Conservation (phyloP, 163 green algal species). For the Chlorella variabilis region DNA sequence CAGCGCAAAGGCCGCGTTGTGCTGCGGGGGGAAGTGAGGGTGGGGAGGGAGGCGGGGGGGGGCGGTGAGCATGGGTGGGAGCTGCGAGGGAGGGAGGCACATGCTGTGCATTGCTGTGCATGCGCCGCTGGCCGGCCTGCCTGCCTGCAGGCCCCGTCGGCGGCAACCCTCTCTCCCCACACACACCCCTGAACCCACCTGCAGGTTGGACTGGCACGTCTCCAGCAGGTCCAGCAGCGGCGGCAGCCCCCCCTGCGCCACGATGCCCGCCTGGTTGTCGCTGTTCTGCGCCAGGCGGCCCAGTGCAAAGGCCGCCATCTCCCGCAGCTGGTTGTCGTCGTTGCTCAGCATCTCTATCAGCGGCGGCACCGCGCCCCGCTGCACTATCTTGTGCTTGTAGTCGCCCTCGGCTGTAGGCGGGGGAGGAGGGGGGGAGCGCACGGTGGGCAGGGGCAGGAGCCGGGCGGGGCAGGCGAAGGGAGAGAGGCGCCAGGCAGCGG, state of each 20-base stretch:
- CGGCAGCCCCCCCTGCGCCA: slow-evolving; percentile 82
- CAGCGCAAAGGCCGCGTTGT: slow-evolving; percentile 96
- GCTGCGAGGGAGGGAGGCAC: background rate
- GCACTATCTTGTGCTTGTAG: slow-evolving; percentile 91
- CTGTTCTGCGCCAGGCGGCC: slow-evolving; percentile 94
- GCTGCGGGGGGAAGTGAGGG: slow-evolving; percentile 70
- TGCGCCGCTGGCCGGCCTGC: too few relatives aligned
- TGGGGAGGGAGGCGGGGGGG: slow-evolving; percentile 5
- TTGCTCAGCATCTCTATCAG: slow-evolving; percentile 93
- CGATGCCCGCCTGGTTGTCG: slow-evolving; percentile 96
- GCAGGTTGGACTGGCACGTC: slow-evolving; percentile 86
- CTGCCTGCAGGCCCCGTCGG: too few relatives aligned
- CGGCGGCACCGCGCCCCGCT: slow-evolving; percentile 93
- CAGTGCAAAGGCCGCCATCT: slow-evolving; percentile 99
- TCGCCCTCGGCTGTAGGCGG: slow-evolving; percentile 55
- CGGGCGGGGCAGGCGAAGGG: too few relatives aligned
- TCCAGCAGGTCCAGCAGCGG: slow-evolving; percentile 95
- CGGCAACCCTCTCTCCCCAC: too few relatives aligned
- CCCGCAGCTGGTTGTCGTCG: slow-evolving; percentile 83
- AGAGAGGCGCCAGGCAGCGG: background rate
- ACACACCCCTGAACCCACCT: slow-evolving; percentile 86
- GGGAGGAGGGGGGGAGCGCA: background rate
- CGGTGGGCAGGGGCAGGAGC: background rate
- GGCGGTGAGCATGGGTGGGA: background rate
- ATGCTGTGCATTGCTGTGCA: too few relatives aligned